Base-by-base conservation (phyloP, 192 early-diverging fungal genomes). In the Haplosporangium gracile region DNA sequence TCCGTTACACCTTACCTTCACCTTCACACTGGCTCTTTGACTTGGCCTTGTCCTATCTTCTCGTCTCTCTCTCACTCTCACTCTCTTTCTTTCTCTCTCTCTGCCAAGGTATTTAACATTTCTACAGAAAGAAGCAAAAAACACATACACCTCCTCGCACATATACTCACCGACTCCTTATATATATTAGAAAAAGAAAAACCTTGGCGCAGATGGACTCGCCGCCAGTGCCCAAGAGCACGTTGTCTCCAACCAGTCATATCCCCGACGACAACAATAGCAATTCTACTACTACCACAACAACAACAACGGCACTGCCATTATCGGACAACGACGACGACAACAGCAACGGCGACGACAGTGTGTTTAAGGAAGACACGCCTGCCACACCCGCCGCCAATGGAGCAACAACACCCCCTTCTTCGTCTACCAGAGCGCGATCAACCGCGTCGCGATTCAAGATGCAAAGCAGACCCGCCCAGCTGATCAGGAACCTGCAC, bases 401-500 rank as follows among this genome's bases (percentile, higher is more conserved):
- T 60, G 55, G 55, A 60, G n/a, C 16, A 26, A 15, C 60, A 18
- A 18, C 18, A 51, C 15, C 49, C 16, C 16, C 20, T 51, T 18
- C 47, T 1, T 26, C 60, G 10, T 65, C 60, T 2, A 65, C 60
- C 4, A 65, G 60, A 4, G 42, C 24, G 24, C 39, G 71, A 68
- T 24, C 49, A n/a, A 20, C 39, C 60, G 39, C 24, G 34, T 20
- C 32, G 10, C 72, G 74, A 32, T 85, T 85, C 74, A 85, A 65
- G 32, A 43, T 85, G 36, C 77, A 68, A 39, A 77, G 70, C 40
- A 29, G 84, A 60, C 84, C 84, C 8, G 84, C 78, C 2, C 84
- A 78, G 32, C 39, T 86, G 57, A 86, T 86, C 79, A 86, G 84
- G 70, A 86, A 86, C 40, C 70, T 86, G 10, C 84, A 86, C 49